phyloP scores from a whole-genome alignment of 805 yeast genomes.

The Yamadazyma ubonensis region DNA sequence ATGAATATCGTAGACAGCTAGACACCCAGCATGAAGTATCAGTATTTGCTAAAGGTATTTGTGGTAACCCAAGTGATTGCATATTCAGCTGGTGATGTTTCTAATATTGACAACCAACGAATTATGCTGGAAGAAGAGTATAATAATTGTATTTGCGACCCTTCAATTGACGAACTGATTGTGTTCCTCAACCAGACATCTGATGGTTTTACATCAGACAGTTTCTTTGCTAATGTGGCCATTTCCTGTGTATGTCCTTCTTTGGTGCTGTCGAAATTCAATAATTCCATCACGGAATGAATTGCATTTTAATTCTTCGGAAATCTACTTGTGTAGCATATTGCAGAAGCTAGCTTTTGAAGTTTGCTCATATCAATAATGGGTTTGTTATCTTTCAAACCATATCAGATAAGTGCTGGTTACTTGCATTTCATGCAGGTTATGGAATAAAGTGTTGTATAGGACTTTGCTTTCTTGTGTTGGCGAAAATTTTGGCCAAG shows the following conservation, averaged over 20 bases:
- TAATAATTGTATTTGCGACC: background rate
- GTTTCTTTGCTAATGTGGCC: background rate
- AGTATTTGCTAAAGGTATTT: background rate
- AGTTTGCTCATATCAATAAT: background rate
- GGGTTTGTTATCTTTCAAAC: background rate
- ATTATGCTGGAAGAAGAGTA: background rate
- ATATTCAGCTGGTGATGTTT: background rate
- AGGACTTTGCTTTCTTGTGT: background rate
- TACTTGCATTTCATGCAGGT: background rate
- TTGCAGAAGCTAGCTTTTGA: background rate
- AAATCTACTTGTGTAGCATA: background rate
- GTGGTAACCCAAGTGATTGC: background rate
- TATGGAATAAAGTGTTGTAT: background rate
- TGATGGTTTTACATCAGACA: too few species aligned
- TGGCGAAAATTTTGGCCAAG: background rate
- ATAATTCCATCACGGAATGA: background rate
- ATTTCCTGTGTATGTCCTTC: background rate
- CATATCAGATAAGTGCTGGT: background rate
- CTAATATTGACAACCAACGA: background rate
- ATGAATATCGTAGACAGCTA: too few species aligned
- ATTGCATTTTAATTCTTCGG: background rate
- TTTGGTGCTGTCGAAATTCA: background rate
- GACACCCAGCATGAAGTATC: background rate
- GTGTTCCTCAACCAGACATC: background rate
- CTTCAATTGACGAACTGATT: background rate